Base-by-base conservation (phyloP, 208 protist species). In the Leishmania aethiopica region DNA sequence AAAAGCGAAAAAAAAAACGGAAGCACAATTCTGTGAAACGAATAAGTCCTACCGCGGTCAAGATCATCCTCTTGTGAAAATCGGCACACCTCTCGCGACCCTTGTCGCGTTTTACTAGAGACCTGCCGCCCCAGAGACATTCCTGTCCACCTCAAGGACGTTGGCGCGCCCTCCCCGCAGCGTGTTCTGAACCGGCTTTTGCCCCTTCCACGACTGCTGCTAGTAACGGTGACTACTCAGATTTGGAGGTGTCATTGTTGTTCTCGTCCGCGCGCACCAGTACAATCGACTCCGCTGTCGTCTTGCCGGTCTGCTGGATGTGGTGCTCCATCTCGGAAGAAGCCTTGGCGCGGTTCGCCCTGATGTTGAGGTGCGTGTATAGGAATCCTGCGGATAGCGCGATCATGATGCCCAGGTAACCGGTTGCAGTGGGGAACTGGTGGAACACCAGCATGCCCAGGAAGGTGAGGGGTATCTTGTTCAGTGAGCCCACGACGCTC, bases 401-500 rank as follows among this genome's bases (percentile, higher is more conserved):
- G 45, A 96, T 64, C 22, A 79, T n/a, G 35, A 98, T 92, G 28
- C 94, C 94, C 13, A 93, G 5, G 75, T 95, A 96, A 37, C 96
- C 96, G 0, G 86, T 77, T 13, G 47, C 3, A 17, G 87, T 87
- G n/a, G 94, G 94, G 84, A 88, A 97, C 83, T 97, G 94, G 25
- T 88, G 74, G 80, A 98, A 98, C 35, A 96, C 78, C 42, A 97
- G 32, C 81, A 97, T 96, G 70, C 96, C 94, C 22, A 97, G 64
- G 66, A 98, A 86, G 35, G 92, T 82, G n/a, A 96, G 75, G 11
- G 96, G 96, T 17, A 96, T 88, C 78, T 97, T 97, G 77, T 97
- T 97, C 32, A 97, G 85, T 13, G 93, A 88, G 40, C 96, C 96
- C 53, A 94, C 79, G 37, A 98, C 94, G 80, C 92, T 97, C 84